Evolutionary conservation across 2,329 filamentous ascomycete species (phyloP).

Genomic region (Mollisia scopiformis): DNA sequence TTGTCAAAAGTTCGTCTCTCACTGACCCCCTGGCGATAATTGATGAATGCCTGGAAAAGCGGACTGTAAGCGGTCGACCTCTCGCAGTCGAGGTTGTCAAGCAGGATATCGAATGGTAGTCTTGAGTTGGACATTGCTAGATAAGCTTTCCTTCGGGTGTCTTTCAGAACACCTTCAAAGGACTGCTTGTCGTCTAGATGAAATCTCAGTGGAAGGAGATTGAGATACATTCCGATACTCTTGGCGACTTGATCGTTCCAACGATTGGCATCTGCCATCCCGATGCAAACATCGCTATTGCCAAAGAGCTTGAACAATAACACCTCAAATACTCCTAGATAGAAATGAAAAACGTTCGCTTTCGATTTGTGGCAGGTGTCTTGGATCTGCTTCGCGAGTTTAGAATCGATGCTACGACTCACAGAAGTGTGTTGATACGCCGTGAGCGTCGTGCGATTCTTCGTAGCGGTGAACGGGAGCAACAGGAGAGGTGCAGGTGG

Average conservation of each 20-base stretch:
- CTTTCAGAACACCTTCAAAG: slow-evolving; percentile 28
- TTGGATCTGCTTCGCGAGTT: background rate
- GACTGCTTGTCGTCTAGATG: slow-evolving; percentile 9
- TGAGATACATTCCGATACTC: slow-evolving; percentile 24
- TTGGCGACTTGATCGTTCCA: too few relatives aligned
- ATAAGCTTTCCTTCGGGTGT: slow-evolving; percentile 34
- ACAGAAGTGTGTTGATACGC: background rate
- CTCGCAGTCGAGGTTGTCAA: slow-evolving; percentile 45
- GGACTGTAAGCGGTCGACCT: slow-evolving; percentile 38
- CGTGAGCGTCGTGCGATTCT: background rate
- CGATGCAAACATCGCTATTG: background rate
- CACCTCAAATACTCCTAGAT: background rate
- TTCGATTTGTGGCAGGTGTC: background rate
- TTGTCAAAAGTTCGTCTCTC: slow-evolving; percentile 31
- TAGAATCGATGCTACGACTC: background rate
- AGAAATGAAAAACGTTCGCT: background rate
- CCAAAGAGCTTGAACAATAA: background rate
- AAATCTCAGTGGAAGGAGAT: slow-evolving; percentile 25
- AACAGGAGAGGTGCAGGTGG: background rate
- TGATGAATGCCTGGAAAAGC: slow-evolving; percentile 41
- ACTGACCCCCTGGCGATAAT: slow-evolving; percentile 45
- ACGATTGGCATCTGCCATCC: background rate
- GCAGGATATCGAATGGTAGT: slow-evolving; percentile 52
- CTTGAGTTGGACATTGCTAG: slow-evolving; percentile 44
- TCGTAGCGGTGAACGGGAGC: background rate